Conservation (phyloP, 2,329 filamentous ascomycete genomes). For the Aureobasidium musti region DNA sequence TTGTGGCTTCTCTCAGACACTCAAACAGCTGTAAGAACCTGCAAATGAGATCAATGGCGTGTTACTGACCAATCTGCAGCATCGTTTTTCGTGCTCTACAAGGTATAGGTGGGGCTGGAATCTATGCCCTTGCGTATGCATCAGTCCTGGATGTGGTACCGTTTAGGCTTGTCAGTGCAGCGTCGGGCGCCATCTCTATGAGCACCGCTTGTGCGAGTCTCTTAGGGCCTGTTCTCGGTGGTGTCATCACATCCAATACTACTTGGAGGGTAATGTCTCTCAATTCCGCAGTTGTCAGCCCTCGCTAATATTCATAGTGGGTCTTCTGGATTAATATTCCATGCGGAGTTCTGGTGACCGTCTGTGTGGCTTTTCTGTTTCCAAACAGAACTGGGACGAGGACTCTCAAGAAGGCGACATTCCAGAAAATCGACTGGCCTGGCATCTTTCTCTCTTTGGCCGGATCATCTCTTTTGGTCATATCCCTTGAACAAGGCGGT, state of each 20-base stretch:
- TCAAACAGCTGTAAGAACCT: constrained; percentile 18
- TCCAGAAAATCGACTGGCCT: constrained; percentile 18
- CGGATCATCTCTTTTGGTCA: not conserved
- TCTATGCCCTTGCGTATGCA: constrained; percentile 24
- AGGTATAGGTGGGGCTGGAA: constrained; percentile 21
- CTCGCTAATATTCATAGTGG: constrained; percentile 39
- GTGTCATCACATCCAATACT: constrained; percentile 39
- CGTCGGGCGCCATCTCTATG: constrained; percentile 21
- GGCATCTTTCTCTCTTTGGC: constrained; percentile 20
- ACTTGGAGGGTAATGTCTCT: constrained; percentile 44
- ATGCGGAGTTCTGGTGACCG: constrained; percentile 16
- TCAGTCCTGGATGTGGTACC: constrained; percentile 25
- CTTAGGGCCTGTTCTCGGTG: constrained; percentile 25
- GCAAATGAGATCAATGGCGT: not conserved
- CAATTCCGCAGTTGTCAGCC: too few relatives aligned
- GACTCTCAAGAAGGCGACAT: not conserved
- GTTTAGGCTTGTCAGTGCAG: constrained; percentile 14
- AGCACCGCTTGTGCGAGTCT: constrained; percentile 17
- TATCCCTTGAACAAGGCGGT: constrained; percentile 10
- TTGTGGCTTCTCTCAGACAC: constrained; percentile 22
- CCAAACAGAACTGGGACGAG: not conserved
- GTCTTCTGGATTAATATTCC: constrained; percentile 46
- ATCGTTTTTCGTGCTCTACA: constrained; percentile 28
- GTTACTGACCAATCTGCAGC: not conserved
- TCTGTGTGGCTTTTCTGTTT: constrained; percentile 11